A percentile compares a stretch with the other conserved stretches of the same genome.
These are phyloP conservation scores for Ophioceras dolichostomum DNA, from an alignment of 2,329 filamentous ascomycete genomes.

Conservation along the genomic window DNA sequence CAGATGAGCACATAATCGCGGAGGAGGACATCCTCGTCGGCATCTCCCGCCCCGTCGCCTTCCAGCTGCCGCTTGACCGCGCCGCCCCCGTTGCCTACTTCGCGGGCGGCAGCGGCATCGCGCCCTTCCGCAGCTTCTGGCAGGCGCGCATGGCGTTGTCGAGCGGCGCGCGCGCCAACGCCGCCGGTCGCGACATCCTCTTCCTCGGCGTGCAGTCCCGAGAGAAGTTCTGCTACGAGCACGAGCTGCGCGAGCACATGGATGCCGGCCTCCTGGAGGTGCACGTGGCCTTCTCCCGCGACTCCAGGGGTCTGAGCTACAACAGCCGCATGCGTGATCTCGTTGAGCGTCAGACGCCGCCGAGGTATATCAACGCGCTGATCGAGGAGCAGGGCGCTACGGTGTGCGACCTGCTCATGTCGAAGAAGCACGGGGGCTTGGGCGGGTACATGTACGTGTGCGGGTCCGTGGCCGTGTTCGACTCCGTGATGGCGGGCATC, in stretches of 20 bases:
- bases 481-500: constrained; percentile 42
- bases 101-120: constrained; percentile 40
- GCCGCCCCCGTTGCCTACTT: constrained; percentile 39
- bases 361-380: constrained; percentile 37
- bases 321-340: constrained; percentile 27
- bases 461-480: constrained; percentile 33
- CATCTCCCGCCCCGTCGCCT: constrained; percentile 35
- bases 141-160: constrained; percentile 28
- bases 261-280: constrained; percentile 36
- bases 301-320: constrained; percentile 31
- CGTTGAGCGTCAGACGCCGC: constrained; percentile 32
- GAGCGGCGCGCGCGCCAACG: too few relatives aligned
- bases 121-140: constrained; percentile 42
- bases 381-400: constrained; percentile 36
- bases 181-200: constrained; percentile 31
- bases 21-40: constrained; percentile 33
- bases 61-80: constrained; percentile 36
- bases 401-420: constrained; percentile 42
- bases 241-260: constrained; percentile 31
- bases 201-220: constrained; percentile 40
- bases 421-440: constrained; percentile 39
- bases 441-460: constrained; percentile 35
- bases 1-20: not conserved
- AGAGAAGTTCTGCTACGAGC: constrained; percentile 37
- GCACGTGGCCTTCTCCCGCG: constrained; percentile 38